These are phyloP conservation scores for Dipteronia sinensis DNA, from an alignment of 345 rosid genomes.

Conservation along the genomic window DNA sequence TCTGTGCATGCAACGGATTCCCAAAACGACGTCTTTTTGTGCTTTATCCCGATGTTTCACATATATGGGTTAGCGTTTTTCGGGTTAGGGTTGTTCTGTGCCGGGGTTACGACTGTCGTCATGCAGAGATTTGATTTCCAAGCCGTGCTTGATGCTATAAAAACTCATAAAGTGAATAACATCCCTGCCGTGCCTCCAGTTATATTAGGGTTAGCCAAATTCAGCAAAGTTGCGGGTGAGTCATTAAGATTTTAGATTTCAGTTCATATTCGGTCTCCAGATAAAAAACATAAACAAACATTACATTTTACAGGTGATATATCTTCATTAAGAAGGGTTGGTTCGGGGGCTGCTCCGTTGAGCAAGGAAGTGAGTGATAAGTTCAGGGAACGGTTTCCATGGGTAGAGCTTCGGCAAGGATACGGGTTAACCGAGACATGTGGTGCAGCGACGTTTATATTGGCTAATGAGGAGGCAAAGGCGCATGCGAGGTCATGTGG, in stretches of 20 bases:
- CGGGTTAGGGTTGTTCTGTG: slow-evolving; percentile 46
- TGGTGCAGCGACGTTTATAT: slow-evolving; percentile 39
- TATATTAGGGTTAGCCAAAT: slow-evolving; percentile 50
- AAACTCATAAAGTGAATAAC: slow-evolving; percentile 49
- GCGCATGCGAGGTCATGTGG: slow-evolving; percentile 49
- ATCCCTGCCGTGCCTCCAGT: slow-evolving; percentile 66
- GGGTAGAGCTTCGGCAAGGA: slow-evolving; percentile 66
- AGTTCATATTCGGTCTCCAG: too few relatives aligned
- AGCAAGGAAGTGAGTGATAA: slow-evolving; percentile 49
- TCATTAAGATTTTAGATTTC: too few relatives aligned
- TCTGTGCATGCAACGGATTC: slow-evolving; percentile 37
- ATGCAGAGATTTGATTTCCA: slow-evolving; percentile 52
- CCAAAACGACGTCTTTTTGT: slow-evolving; percentile 44
- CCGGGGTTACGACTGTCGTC: slow-evolving; percentile 46
- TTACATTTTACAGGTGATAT: slow-evolving; percentile 19
- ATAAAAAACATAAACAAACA: too few relatives aligned
- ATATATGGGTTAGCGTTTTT: slow-evolving; percentile 65
- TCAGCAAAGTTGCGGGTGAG: slow-evolving; percentile 17
- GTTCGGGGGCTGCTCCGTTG: slow-evolving; percentile 66
- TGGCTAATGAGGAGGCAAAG: slow-evolving; percentile 32
- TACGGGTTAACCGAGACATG: slow-evolving; percentile 64
- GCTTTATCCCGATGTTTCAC: slow-evolving; percentile 64
- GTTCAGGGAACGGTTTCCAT: slow-evolving; percentile 52
- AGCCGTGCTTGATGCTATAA: slow-evolving; percentile 48
- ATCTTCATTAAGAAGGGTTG: slow-evolving; percentile 44